phyloP scores from a whole-genome alignment of 2,329 filamentous ascomycete species.

The Aureobasidium leucospermi region DNA sequence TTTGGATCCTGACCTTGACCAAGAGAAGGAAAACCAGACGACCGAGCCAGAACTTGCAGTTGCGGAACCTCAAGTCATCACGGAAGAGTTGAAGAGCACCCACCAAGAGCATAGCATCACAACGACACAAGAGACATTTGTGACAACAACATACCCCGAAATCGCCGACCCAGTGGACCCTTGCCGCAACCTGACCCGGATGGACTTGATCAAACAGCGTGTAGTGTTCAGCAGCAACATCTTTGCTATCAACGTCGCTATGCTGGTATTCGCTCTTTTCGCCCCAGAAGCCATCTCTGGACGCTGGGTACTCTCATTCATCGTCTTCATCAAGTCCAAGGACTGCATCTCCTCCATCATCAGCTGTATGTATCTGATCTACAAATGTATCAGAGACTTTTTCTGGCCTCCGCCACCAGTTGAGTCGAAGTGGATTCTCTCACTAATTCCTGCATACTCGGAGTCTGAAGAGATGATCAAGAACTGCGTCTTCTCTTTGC shows the following conservation, averaged over 20 bases:
- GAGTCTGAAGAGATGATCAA: slow-evolving; percentile 22
- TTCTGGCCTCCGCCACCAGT: slow-evolving; percentile 16
- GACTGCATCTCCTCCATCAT: slow-evolving; percentile 20
- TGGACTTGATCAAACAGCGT: slow-evolving; percentile 9
- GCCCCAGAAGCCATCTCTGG: slow-evolving; percentile 5
- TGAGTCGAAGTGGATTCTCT: slow-evolving; percentile 20
- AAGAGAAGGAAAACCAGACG: slow-evolving; percentile 4
- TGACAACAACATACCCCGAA: neutral
- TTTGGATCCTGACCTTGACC: neutral
- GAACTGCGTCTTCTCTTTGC: slow-evolving; percentile 20
- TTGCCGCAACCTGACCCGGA: neutral
- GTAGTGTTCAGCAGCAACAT: slow-evolving; percentile 3
- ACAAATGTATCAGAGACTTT: slow-evolving; percentile 11
- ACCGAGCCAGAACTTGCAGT: slow-evolving; percentile 9
- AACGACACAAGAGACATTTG: neutral
- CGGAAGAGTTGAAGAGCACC: slow-evolving; percentile 2
- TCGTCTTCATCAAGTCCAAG: slow-evolving; percentile 22
- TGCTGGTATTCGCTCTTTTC: slow-evolving; percentile 2
- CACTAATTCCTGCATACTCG: slow-evolving; percentile 21
- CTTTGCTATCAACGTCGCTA: neutral
- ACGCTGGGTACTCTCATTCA: slow-evolving; percentile 18
- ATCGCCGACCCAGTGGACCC: slow-evolving; percentile 11
- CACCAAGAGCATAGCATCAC: slow-evolving; percentile 3
- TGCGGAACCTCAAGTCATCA: neutral
- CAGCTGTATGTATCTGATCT: slow-evolving; percentile 11